Evolutionary conservation across 768 basidiomycete genomes (phyloP).

Genomic region (Mycena haematopus): DNA sequence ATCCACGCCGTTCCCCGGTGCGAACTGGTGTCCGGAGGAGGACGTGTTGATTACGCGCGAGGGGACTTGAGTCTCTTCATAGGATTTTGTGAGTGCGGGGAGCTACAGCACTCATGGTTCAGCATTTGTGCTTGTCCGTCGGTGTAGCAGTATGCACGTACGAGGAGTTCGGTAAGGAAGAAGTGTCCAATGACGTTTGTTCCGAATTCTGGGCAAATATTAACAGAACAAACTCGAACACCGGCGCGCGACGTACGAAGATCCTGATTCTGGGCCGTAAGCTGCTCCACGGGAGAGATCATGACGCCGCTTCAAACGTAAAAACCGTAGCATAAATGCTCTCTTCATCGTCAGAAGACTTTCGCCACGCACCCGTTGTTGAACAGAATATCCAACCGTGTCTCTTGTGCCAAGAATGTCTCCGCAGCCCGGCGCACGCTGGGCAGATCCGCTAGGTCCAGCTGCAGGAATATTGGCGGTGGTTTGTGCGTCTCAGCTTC

Average conservation of each 20-base stretch:
- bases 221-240: neutral
- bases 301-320: neutral
- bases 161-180: conserved; percentile 4
- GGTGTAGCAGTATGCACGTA: neutral
- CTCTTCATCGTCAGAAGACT: too few species aligned
- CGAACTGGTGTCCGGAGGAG: neutral
- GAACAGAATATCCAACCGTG: neutral
- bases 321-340: too few species aligned
- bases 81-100: neutral
- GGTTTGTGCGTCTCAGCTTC: neutral
- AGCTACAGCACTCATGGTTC: neutral
- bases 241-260: neutral
- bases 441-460: neutral
- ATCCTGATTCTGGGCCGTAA: neutral
- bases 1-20: neutral
- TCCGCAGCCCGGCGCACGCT: conserved; percentile 1
- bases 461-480: neutral
- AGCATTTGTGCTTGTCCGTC: neutral
- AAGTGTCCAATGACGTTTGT: neutral
- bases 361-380: neutral
- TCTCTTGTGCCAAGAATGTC: neutral
- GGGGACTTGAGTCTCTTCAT: neutral
- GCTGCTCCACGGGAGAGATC: neutral
- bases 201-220: neutral
- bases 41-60: neutral